A percentile compares a stretch with the other conserved stretches of the same genome.
phyloP scores from a whole-genome alignment of 1,139 yeast species.

The Pichia sp. region DNA sequence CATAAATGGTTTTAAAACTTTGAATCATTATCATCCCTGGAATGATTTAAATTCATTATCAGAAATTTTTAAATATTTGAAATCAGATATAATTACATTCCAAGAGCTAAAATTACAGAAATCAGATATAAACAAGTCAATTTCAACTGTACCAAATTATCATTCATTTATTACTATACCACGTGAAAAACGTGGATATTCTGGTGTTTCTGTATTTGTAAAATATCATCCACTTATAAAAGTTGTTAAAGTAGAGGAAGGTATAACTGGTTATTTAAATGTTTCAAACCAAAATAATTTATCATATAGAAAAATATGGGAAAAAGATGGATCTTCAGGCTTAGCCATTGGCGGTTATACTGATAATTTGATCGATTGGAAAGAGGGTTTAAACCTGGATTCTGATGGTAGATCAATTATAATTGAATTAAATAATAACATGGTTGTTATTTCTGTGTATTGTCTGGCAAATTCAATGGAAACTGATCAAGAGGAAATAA shows the following conservation, averaged over 20 bases:
- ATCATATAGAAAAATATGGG: conserved; percentile 21
- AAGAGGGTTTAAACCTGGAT: conserved; percentile 48
- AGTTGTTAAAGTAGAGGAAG: conserved; percentile 79
- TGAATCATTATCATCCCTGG: conserved; percentile 84
- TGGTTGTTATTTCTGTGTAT: conserved; percentile 69
- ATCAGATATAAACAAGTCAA: conserved; percentile 31
- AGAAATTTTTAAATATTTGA: conserved; percentile 45
- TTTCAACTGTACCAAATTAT: conserved; percentile 56
- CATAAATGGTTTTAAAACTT: conserved; percentile 76
- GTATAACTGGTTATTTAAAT: conserved; percentile 66
- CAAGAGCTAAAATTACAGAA: conserved; percentile 75
- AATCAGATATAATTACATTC: conserved; percentile 73
- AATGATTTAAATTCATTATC: conserved; percentile 44
- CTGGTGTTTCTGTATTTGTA: conserved; percentile 87
- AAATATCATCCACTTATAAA: conserved; percentile 37
- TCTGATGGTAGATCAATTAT: conserved; percentile 79
- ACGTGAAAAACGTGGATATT: conserved; percentile 62
- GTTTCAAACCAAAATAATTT: conserved; percentile 13
- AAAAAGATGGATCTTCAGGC: conserved; percentile 8
- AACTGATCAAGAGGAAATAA: conserved; percentile 64
- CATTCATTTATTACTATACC: conserved; percentile 69
- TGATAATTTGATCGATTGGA: conserved; percentile 30
- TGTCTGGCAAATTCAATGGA: conserved; percentile 86
- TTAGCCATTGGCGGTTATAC: conserved; percentile 71
- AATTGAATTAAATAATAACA: conserved; percentile 58